Base-by-base conservation (phyloP, 2,329 filamentous ascomycete genomes). In the Cercospora sp. region DNA sequence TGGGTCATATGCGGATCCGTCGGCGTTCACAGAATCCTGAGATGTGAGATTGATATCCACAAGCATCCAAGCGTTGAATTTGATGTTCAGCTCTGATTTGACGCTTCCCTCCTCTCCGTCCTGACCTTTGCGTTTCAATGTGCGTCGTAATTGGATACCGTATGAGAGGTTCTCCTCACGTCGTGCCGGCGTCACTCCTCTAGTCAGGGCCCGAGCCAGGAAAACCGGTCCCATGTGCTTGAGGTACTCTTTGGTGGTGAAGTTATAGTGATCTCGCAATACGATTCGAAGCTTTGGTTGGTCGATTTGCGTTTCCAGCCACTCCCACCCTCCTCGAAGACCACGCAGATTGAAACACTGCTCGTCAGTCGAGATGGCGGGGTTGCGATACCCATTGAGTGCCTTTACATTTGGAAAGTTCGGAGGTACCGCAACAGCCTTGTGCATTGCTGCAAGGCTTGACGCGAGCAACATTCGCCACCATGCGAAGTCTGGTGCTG, bases 191-290 rank as follows among this genome's bases (percentile, higher is more conserved):
- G 66, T 63, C 1, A 31, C 61, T 6, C 59, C 55, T 42, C 40
- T 69, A 65, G 1, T 67, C 57, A 2, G 78, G 66, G 5, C 74
- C 69, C 73, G 73, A 2, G 75, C 74, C 13, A 83, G 74, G 4
- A 82, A 73, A 0, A 81, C 68, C 0, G 80, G 79, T 0, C 72
- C 76, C 13, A 83, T 68, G 68, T 80, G 78, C 28, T 79, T 79
- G 69, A 82, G 73, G 48, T 80, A 82, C 1, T 71, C 68, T 48
- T 73, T 75, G 1, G 79, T 79, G 68, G 73, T 75, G 13, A 82
- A 78, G 51, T 82, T 80, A 71, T 82, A 82, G 2, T 71, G 68
- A 5, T 74, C 67, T 5, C 76, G 76, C 5, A 81, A 75, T 1
- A 80, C 70, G 3, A 73, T 66, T 0, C 81, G 74, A 0, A 82